Evolutionary conservation across 2,329 filamentous ascomycete species (phyloP).

Genomic region (Lithohypha guttulata): DNA sequence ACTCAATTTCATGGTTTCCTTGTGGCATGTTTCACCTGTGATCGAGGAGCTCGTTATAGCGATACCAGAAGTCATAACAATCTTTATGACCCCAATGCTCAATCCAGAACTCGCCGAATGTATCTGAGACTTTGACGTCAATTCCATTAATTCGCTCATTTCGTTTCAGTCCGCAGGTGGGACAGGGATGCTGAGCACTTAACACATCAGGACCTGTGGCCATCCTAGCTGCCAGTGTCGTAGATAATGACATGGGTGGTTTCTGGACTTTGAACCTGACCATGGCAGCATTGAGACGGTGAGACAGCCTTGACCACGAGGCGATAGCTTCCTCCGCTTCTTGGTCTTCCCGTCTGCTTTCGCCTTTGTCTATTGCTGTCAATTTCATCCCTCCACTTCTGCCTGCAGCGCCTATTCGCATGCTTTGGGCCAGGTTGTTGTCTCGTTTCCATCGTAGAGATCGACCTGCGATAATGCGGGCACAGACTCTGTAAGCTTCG

Average conservation of each 20-base stretch:
- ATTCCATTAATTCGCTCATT: constrained; percentile 72
- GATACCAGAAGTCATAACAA: constrained; percentile 77
- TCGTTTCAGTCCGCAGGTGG: constrained; percentile 76
- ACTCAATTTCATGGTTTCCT: too few relatives aligned
- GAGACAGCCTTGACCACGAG: constrained; percentile 65
- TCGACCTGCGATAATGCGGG: constrained; percentile 73
- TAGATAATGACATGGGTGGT: constrained; percentile 23
- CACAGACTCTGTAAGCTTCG: constrained; percentile 25
- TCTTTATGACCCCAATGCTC: constrained; percentile 75
- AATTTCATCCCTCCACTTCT: constrained; percentile 83
- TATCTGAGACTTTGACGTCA: constrained; percentile 70
- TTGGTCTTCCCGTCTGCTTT: constrained; percentile 71
- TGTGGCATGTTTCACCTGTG: constrained; percentile 55
- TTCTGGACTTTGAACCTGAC: constrained; percentile 40
- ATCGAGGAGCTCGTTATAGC: constrained; percentile 59
- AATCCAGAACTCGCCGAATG: constrained; percentile 94
- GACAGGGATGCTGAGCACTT: constrained; percentile 59
- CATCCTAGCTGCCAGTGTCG: constrained; percentile 2
- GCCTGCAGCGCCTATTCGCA: constrained; percentile 67
- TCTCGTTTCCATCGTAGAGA: constrained; percentile 87
- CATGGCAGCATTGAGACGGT: constrained; percentile 56
- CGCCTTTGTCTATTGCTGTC: constrained; percentile 69
- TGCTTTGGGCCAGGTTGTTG: constrained; percentile 69
- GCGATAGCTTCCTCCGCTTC: constrained; percentile 68
- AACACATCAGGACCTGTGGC: constrained; percentile 44